These are phyloP conservation scores for Paramecium bursaria DNA, from an alignment of 73 alveolate genomes.

Conservation along the genomic window DNA sequence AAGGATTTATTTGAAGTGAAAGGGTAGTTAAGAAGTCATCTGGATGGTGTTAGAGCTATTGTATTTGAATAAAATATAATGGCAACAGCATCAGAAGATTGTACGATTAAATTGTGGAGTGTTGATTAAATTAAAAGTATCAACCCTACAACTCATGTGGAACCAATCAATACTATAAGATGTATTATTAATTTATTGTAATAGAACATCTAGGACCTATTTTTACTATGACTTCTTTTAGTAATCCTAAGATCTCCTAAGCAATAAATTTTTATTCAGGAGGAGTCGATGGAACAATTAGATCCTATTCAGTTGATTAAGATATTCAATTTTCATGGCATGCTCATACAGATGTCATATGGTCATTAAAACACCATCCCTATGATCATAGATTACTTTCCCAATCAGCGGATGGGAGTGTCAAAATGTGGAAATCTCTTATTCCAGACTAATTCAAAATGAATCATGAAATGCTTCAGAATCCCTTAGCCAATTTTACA, in stretches of 20 bases:
- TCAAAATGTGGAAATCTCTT: constrained; percentile 77
- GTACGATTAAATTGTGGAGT: constrained; percentile 80
- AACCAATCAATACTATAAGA: constrained; percentile 71
- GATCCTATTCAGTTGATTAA: constrained; percentile 65
- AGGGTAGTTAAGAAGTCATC: constrained; percentile 68
- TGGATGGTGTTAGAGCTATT: constrained; percentile 73
- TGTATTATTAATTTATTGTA: not conserved
- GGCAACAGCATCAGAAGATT: constrained; percentile 78
- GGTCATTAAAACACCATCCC: constrained; percentile 77
- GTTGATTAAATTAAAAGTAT: constrained; percentile 47
- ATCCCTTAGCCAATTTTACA: constrained; percentile 59
- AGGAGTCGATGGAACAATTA: constrained; percentile 78
- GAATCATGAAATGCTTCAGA: constrained; percentile 41
- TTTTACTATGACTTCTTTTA: constrained; percentile 64
- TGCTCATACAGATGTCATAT: constrained; percentile 76
- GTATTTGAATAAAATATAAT: constrained; percentile 59
- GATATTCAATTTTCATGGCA: constrained; percentile 70
- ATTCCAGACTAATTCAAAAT: constrained; percentile 49
- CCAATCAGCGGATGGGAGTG: constrained; percentile 76
- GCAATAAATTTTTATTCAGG: constrained; percentile 78
- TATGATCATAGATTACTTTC: constrained; percentile 66
- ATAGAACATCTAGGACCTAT: constrained; percentile 73
- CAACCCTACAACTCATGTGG: constrained; percentile 58
- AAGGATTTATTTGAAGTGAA: not conserved
- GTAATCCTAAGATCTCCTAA: constrained; percentile 50